A percentile compares a stretch with the other conserved stretches of the same genome.
phyloP scores from a whole-genome alignment of 176 grass and related monocot genomes.

The Rhynchospora pubera region DNA sequence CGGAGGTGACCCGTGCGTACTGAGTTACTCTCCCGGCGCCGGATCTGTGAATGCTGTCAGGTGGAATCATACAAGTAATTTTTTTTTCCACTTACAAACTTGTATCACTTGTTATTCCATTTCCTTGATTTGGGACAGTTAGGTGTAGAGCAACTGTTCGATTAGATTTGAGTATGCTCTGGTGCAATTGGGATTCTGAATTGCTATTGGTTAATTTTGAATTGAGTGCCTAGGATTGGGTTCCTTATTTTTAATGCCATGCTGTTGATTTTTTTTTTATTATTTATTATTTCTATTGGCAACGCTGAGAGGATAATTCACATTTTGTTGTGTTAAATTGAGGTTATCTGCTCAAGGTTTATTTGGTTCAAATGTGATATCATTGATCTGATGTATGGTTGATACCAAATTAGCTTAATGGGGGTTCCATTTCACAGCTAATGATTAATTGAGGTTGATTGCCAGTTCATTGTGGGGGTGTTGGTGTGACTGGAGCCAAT shows the following conservation, averaged over 20 bases:
- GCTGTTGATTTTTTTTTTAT: neutral
- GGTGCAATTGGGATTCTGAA: neutral
- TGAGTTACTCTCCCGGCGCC: constrained; percentile 59
- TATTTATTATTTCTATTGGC: neutral
- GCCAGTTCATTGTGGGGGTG: neutral
- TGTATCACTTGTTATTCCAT: neutral
- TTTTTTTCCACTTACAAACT: neutral
- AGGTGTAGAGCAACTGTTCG: neutral
- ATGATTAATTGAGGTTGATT: neutral
- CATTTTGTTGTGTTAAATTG: neutral
- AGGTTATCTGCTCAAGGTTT: neutral
- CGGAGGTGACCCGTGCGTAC: constrained; percentile 74
- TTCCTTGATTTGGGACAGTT: neutral
- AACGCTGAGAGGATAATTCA: neutral
- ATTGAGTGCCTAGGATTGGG: neutral
- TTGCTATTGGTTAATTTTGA: neutral
- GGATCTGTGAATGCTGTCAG: constrained; percentile 65
- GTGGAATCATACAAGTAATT: constrained; percentile 97
- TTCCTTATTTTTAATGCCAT: neutral
- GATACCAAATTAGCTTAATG: neutral
- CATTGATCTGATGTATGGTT: neutral
- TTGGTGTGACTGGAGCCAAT: neutral
- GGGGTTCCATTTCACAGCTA: neutral
- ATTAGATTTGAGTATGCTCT: neutral
- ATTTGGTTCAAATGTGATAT: neutral